These are phyloP conservation scores for Amoebophrya sp. DNA, from an alignment of 169 alveolate species.

Conservation along the genomic window DNA sequence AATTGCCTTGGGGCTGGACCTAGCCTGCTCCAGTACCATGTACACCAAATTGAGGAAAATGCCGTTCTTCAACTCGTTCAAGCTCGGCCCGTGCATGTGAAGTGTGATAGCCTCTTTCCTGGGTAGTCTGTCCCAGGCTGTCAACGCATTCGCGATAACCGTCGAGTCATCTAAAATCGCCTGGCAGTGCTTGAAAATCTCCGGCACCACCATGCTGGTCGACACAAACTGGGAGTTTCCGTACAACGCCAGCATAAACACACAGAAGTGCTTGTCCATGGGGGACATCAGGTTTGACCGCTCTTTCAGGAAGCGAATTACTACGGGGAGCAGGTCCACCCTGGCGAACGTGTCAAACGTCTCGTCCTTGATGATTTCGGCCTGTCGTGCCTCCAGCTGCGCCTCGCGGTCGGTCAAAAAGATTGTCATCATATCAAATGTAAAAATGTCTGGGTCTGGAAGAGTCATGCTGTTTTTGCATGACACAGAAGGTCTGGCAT, in stretches of 20 bases:
- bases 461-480: too few species aligned
- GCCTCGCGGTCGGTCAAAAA: not conserved
- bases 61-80: not conserved
- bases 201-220: not conserved
- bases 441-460: too few species aligned
- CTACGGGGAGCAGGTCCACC: constrained; percentile 6
- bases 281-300: not conserved
- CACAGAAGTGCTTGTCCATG: constrained; percentile 15
- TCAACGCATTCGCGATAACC: not conserved
- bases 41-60: not conserved
- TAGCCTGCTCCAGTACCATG: constrained; percentile 15
- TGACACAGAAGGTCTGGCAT: too few species aligned
- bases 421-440: not conserved
- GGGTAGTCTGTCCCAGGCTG: not conserved
- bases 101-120: not conserved
- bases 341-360: constrained; percentile 1
- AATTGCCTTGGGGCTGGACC: not conserved
- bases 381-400: constrained; percentile 19
- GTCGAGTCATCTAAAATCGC: not conserved
- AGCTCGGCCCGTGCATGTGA: not conserved
- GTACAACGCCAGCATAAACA: not conserved
- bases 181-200: constrained; percentile 17
- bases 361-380: constrained; percentile 10
- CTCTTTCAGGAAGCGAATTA: not conserved
- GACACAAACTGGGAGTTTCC: not conserved